These are phyloP conservation scores for Eucalyptus cladocalyx DNA, from an alignment of 345 rosid species.

Conservation along the genomic window DNA sequence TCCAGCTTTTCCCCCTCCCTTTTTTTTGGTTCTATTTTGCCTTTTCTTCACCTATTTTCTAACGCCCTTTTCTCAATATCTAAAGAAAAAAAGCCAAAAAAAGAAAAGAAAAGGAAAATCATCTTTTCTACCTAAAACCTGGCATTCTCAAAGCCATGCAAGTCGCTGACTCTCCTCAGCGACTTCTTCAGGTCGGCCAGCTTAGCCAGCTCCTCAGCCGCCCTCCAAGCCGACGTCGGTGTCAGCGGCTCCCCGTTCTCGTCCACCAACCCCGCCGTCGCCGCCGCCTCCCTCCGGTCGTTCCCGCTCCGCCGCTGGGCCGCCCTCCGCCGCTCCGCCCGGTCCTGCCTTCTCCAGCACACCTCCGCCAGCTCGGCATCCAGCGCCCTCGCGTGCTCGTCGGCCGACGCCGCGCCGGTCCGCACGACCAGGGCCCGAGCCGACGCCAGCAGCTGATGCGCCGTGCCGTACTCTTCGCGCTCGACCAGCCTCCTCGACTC, in stretches of 20 bases:
- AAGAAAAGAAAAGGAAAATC: not conserved
- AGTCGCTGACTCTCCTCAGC: slow-evolving; percentile 61
- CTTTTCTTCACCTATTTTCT: not conserved
- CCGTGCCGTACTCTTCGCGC: slow-evolving; percentile 44
- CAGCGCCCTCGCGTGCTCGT: slow-evolving; percentile 25
- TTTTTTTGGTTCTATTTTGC: not conserved
- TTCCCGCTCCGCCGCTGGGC: slow-evolving; percentile 7
- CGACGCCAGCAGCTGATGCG: slow-evolving; percentile 53
- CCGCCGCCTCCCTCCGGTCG: not conserved
- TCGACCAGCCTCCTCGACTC: slow-evolving; percentile 64
- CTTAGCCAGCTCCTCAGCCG: slow-evolving; percentile 89
- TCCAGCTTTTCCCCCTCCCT: not conserved
- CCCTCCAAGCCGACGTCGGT: slow-evolving; percentile 83
- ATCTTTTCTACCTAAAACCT: slow-evolving; percentile 36
- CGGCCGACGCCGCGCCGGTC: slow-evolving; percentile 10
- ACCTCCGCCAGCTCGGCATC: slow-evolving; percentile 66
- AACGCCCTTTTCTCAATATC: not conserved
- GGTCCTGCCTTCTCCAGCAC: slow-evolving; percentile 36
- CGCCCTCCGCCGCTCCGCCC: slow-evolving; percentile 1
- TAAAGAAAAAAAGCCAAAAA: not conserved
- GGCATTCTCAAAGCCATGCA: slow-evolving; percentile 97
- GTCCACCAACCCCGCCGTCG: slow-evolving; percentile 17
- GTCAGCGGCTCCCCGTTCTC: slow-evolving; percentile 83
- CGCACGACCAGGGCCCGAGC: slow-evolving; percentile 60
- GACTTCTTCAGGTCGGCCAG: slow-evolving; percentile 76